Evolutionary conservation across 176 grass and related monocot species (phyloP).

Genomic region (Rhynchospora breviuscula): DNA sequence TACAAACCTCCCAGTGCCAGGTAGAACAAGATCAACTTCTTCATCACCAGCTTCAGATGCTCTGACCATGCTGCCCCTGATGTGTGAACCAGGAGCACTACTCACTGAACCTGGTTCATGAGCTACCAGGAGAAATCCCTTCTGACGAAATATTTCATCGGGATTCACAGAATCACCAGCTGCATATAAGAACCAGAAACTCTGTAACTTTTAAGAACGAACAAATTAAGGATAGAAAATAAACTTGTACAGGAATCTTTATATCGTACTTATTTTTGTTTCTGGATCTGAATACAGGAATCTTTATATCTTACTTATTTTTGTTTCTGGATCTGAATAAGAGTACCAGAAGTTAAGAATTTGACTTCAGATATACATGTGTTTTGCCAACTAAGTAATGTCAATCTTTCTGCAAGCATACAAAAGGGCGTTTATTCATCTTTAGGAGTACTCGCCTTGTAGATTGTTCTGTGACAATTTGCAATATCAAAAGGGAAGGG

Average conservation of each 20-base stretch:
- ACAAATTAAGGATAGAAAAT: not conserved
- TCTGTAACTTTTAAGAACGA: not conserved
- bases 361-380: not conserved
- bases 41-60: constrained; percentile 84
- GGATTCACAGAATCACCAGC: constrained; percentile 33
- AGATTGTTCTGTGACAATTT: not conserved
- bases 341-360: not conserved
- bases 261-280: not conserved
- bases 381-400: not conserved
- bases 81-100: constrained; percentile 76
- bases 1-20: constrained; percentile 68
- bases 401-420: not conserved
- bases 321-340: not conserved
- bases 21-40: constrained; percentile 93
- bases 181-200: constrained; percentile 27
- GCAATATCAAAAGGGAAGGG: not conserved
- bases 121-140: constrained; percentile 77
- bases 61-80: constrained; percentile 96
- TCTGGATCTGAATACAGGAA: not conserved
- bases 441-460: not conserved
- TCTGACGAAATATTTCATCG: constrained; percentile 48
- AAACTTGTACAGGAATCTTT: not conserved
- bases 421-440: not conserved
- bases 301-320: not conserved
- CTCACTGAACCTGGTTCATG: constrained; percentile 75